These are phyloP conservation scores for Astragalus membranaceus DNA, from an alignment of 306 rosid species.

Conservation along the genomic window DNA sequence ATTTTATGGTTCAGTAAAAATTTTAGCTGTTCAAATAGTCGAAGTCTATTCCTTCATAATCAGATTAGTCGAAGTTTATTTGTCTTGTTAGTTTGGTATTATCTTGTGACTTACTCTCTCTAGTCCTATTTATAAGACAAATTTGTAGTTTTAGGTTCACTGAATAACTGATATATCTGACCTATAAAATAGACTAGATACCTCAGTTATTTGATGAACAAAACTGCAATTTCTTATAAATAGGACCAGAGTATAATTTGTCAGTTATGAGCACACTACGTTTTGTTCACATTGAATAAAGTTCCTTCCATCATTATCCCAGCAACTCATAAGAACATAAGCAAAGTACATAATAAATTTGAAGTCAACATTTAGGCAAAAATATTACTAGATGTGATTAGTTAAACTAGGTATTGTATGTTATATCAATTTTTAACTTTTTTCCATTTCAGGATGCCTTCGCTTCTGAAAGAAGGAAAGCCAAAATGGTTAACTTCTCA, in stretches of 20 bases:
- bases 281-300: neutral
- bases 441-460: slow-evolving; percentile 66
- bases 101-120: neutral
- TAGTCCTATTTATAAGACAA: too few relatives aligned
- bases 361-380: neutral
- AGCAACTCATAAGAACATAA: neutral
- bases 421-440: neutral
- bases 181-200: too few relatives aligned
- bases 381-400: neutral
- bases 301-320: neutral
- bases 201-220: too few relatives aligned
- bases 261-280: neutral
- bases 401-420: neutral
- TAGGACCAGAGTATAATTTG: too few relatives aligned
- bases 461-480: slow-evolving; percentile 93
- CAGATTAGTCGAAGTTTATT: too few relatives aligned
- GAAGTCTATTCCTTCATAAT: too few relatives aligned
- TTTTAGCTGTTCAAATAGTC: too few relatives aligned
- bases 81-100: neutral
- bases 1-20: too few relatives aligned
- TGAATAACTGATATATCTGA: too few relatives aligned
- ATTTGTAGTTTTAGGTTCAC: too few relatives aligned
- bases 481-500: slow-evolving; percentile 96
- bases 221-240: too few relatives aligned
- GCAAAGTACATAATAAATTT: neutral